Percentiles rank a stretch among this genome's conserved stretches.
phyloP scores from a whole-genome alignment of 2,329 filamentous ascomycete genomes.

The Fusarium penzigii region DNA sequence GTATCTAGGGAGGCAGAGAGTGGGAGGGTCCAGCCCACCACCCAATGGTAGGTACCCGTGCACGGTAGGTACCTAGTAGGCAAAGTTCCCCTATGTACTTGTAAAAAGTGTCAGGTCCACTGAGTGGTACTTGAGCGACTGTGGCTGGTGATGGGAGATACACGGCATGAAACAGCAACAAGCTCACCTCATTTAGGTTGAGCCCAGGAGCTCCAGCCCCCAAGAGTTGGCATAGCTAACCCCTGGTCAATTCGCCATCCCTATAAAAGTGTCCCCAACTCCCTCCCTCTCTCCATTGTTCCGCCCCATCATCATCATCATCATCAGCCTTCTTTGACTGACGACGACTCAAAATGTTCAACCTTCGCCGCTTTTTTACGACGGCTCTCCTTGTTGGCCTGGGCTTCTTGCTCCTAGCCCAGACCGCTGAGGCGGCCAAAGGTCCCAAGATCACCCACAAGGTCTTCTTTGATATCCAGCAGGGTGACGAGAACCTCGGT shows the following conservation, averaged over 20 bases:
- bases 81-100: too few species aligned
- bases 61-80: too few species aligned
- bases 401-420: constrained; percentile 72
- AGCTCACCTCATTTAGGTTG: constrained; percentile 20
- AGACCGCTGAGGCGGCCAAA: constrained; percentile 72
- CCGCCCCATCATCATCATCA: constrained; percentile 20
- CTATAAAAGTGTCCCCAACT: constrained; percentile 30
- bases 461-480: constrained; percentile 84
- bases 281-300: constrained; percentile 9
- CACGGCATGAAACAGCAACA: constrained; percentile 23
- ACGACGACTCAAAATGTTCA: constrained; percentile 64
- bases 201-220: constrained; percentile 7
- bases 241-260: constrained; percentile 16
- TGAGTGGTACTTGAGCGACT: neutral
- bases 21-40: too few species aligned
- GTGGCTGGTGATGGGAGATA: neutral
- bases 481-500: constrained; percentile 73
- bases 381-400: constrained; percentile 76
- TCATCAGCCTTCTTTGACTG: constrained; percentile 11
- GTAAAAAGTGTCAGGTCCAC: too few species aligned
- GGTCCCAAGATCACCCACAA: constrained; percentile 96
- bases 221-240: constrained; percentile 21
- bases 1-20: neutral
- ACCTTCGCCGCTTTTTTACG: constrained; percentile 68
- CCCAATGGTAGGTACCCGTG: too few species aligned